These are phyloP conservation scores for Yamadazyma laniorum DNA, from an alignment of 805 yeast species.

Conservation along the genomic window DNA sequence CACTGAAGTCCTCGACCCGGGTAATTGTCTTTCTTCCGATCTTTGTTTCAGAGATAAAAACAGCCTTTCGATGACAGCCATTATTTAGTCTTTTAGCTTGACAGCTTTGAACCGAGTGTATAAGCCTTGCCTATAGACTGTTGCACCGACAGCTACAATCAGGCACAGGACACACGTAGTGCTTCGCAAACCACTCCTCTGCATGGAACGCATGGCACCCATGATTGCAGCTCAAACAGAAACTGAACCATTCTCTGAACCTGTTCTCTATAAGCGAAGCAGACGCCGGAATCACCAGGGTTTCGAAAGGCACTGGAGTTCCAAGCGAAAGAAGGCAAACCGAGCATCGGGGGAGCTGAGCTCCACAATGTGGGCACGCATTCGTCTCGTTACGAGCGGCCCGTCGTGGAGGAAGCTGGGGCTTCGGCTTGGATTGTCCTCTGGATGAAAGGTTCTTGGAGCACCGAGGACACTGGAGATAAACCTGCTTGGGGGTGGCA, in stretches of 20 bases:
- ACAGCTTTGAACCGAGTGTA: too few species aligned
- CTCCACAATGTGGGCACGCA: constrained; percentile 81
- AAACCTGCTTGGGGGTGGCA: constrained; percentile 69
- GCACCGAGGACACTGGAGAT: constrained; percentile 78
- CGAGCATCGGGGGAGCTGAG: constrained; percentile 86
- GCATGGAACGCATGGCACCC: constrained; percentile 96
- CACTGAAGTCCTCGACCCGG: constrained; percentile 64
- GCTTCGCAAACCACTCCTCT: constrained; percentile 90
- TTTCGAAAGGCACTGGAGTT: constrained; percentile 50
- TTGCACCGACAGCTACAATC: constrained; percentile 86
- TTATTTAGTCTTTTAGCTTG: too few species aligned
- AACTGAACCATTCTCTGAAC: constrained; percentile 84
- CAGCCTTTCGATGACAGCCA: too few species aligned
- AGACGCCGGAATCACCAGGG: constrained; percentile 15
- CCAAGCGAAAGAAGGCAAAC: constrained; percentile 83
- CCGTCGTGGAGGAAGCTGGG: constrained; percentile 12
- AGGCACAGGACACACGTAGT: constrained; percentile 89
- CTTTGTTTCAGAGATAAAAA: constrained; percentile 71
- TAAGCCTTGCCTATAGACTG: constrained; percentile 40
- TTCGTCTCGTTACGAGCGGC: constrained; percentile 20
- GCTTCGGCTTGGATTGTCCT: constrained; percentile 9
- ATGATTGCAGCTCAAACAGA: constrained; percentile 87
- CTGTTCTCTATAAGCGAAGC: constrained; percentile 32
- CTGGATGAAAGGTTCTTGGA: constrained; percentile 58
- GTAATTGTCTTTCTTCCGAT: constrained; percentile 84